These are phyloP conservation scores for Poteriospumella lacustris DNA, from an alignment of 108 stramenopile species.

Conservation along the genomic window DNA sequence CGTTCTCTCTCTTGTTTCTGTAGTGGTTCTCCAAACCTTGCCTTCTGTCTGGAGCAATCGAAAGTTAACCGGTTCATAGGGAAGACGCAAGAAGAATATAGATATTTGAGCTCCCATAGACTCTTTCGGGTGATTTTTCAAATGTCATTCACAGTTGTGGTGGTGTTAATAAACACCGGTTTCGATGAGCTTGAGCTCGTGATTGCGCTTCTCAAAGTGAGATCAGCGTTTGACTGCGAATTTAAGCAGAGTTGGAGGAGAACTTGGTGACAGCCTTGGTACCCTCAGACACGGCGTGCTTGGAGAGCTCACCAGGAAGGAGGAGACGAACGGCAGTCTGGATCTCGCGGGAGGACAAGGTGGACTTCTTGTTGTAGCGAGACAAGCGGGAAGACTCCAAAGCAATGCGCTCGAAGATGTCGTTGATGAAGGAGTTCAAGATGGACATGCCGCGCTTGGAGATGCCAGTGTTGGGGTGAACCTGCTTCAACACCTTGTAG, in stretches of 20 bases:
- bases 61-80: no score
- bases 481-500: conserved; percentile 82
- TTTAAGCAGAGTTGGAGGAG: conserved; percentile 28
- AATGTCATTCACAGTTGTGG: no score
- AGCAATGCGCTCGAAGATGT: conserved; percentile 85
- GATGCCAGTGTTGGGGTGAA: conserved; percentile 72
- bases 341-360: conserved; percentile 77
- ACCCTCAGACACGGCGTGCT: conserved; percentile 76
- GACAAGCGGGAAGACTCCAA: conserved; percentile 76
- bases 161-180: no score
- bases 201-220: no score
- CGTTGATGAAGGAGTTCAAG: conserved; percentile 90
- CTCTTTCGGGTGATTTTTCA: no score
- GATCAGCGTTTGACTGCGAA: no score
- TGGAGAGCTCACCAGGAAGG: conserved; percentile 84
- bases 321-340: conserved; percentile 82
- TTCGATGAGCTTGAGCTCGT: no score
- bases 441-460: conserved; percentile 85
- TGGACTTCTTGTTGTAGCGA: conserved; percentile 89
- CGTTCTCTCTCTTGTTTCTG: no score
- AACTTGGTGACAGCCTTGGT: conserved; percentile 60
- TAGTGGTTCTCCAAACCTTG: no score
- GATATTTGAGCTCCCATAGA: no score
- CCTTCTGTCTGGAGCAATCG: no score
- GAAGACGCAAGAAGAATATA: no score